Evolutionary conservation across 2,329 filamentous ascomycete species (phyloP).

Genomic region (Arthrinium puccinioides): DNA sequence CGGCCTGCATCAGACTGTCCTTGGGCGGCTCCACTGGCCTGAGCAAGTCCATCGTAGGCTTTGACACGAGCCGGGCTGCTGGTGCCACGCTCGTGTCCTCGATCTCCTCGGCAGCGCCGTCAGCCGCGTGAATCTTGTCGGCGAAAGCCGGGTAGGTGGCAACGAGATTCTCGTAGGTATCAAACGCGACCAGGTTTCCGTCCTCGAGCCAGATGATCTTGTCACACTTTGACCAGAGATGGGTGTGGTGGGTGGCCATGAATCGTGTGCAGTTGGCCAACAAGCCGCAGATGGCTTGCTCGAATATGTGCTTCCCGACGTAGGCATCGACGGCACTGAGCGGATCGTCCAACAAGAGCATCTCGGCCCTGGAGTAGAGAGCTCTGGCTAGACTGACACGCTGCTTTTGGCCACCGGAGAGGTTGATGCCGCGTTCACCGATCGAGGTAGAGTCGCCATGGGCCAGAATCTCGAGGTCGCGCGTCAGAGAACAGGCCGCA

Average conservation of each 20-base stretch:
- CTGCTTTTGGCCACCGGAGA: conserved; percentile 56
- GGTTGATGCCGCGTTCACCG: conserved; percentile 18
- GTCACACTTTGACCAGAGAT: conserved; percentile 60
- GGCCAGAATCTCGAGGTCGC: conserved; percentile 82
- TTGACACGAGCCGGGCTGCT: neutral
- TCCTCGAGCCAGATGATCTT: conserved; percentile 61
- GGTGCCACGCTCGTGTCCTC: conserved; percentile 25
- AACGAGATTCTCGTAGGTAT: conserved; percentile 60
- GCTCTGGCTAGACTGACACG: conserved; percentile 56
- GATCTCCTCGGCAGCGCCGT: conserved; percentile 25
- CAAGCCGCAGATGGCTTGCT: conserved; percentile 75
- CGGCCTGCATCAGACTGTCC: conserved; percentile 40
- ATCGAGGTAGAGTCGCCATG: conserved; percentile 71
- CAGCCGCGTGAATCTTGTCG: conserved; percentile 43
- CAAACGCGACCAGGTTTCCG: conserved; percentile 52
- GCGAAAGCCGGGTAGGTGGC: conserved; percentile 49
- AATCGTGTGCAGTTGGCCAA: conserved; percentile 78
- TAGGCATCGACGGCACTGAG: conserved; percentile 64
- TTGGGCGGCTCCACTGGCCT: conserved; percentile 1
- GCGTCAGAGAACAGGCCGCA: conserved; percentile 70
- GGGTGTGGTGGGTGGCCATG: conserved; percentile 70
- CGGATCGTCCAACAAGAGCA: conserved; percentile 65
- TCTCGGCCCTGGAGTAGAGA: conserved; percentile 61
- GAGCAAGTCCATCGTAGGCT: neutral
- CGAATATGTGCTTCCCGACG: conserved; percentile 68